phyloP scores from a whole-genome alignment of 2,329 filamentous ascomycete species.

The Acrodontium crateriforme region DNA sequence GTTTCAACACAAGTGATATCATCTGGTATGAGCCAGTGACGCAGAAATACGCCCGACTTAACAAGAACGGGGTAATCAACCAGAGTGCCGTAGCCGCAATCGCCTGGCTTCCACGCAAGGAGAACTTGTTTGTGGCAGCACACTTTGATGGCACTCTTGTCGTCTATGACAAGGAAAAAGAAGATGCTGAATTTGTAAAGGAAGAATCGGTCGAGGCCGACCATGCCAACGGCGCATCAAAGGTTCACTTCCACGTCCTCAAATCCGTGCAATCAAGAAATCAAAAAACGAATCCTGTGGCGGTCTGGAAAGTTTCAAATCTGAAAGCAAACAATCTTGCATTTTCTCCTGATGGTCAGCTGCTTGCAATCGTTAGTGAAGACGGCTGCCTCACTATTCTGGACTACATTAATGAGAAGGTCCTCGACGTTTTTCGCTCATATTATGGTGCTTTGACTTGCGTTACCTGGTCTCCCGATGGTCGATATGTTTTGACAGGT shows the following conservation, averaged over 20 bases:
- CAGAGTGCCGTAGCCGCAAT: conserved; percentile 74
- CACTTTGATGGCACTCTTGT: conserved; percentile 85
- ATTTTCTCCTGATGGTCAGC: conserved; percentile 78
- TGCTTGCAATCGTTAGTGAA: conserved; percentile 81
- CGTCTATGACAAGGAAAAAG: conserved; percentile 95
- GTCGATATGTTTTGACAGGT: conserved; percentile 87
- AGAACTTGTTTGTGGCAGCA: conserved; percentile 80
- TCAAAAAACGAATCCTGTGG: conserved; percentile 84
- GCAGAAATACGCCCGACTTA: conserved; percentile 86
- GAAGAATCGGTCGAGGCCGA: conserved; percentile 35
- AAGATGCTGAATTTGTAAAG: conserved; percentile 64
- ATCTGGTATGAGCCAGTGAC: conserved; percentile 98
- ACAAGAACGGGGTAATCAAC: conserved; percentile 93
- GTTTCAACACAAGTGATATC: conserved; percentile 90
- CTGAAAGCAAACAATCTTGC: conserved; percentile 82
- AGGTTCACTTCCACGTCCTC: conserved; percentile 50
- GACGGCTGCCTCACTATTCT: conserved; percentile 82
- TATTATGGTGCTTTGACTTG: conserved; percentile 91
- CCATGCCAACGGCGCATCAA: conserved; percentile 12
- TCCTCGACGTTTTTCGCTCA: conserved; percentile 75
- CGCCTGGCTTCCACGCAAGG: conserved; percentile 84
- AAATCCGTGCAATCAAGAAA: conserved; percentile 92
- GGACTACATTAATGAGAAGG: conserved; percentile 77
- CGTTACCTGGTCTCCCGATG: conserved; percentile 95
- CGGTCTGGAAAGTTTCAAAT: conserved; percentile 83